These are phyloP conservation scores for Penicillium paneum DNA, from an alignment of 2,329 filamentous ascomycete species.

Conservation along the genomic window DNA sequence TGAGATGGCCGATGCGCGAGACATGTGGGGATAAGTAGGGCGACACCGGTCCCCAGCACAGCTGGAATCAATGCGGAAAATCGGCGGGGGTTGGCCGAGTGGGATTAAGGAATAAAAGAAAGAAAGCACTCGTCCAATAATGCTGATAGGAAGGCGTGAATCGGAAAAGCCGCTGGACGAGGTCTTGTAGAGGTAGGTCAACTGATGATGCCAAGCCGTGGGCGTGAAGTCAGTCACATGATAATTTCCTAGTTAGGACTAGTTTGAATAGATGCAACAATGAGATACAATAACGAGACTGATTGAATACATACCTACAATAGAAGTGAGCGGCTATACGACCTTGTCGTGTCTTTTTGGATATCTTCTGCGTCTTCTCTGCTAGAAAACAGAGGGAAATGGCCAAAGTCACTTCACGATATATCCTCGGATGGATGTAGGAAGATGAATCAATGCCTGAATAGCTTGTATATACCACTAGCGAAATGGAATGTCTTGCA, in stretches of 20 bases:
- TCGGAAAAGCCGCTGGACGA: constrained; percentile 22
- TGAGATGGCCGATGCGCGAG: constrained; percentile 43
- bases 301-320: not conserved
- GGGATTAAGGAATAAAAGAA: constrained; percentile 21
- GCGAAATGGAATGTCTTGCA: no score
- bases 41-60: constrained; percentile 30
- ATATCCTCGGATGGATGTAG: no score
- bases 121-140: constrained; percentile 25
- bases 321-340: no score
- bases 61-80: constrained; percentile 24
- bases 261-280: not conserved
- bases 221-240: constrained; percentile 32
- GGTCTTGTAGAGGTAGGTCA: constrained; percentile 32
- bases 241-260: constrained; percentile 14
- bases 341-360: no score
- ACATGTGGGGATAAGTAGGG: constrained; percentile 45
- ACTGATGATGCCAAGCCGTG: constrained; percentile 40
- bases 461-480: not conserved
- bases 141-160: constrained; percentile 22
- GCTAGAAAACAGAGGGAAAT: no score
- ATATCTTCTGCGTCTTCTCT: no score
- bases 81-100: constrained; percentile 18
- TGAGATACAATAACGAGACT: not conserved
- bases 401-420: no score
- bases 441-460: not conserved